Evolutionary conservation across 305 asterid genomes (phyloP).

Genomic region (Fraxinus sp.): DNA sequence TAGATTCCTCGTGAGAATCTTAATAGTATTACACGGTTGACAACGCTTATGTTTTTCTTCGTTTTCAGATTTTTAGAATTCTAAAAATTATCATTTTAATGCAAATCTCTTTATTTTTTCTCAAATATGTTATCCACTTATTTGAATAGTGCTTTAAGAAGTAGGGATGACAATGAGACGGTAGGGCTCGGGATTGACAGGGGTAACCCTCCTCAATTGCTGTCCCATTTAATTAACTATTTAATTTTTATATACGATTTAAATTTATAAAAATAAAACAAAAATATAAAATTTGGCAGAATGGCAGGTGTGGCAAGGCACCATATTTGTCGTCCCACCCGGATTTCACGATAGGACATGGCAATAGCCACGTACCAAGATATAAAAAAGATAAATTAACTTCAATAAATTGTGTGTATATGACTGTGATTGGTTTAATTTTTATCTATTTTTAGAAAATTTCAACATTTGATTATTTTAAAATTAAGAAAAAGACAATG

Average conservation of each 20-base stretch:
- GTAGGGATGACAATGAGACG: not conserved
- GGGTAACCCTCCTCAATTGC: not conserved
- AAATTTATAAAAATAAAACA: too few relatives aligned
- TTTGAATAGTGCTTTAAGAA: not conserved
- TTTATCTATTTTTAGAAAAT: too few relatives aligned
- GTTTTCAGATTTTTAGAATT: not conserved
- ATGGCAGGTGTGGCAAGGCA: not conserved
- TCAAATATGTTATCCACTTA: not conserved
- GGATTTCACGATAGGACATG: too few relatives aligned
- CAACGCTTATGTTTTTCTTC: conserved; percentile 24
- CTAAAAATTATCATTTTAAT: not conserved
- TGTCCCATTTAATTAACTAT: not conserved
- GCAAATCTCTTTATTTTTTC: not conserved
- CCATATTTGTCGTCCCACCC: not conserved
- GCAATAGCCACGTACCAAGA: too few relatives aligned
- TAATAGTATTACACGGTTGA: too few relatives aligned
- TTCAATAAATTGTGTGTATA: too few relatives aligned
- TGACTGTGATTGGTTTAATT: too few relatives aligned
- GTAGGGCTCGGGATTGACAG: not conserved
- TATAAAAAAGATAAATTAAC: too few relatives aligned
- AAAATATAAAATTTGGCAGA: too few relatives aligned
- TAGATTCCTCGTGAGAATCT: conserved; percentile 10
- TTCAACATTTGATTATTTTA: too few relatives aligned
- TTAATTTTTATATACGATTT: too few relatives aligned
- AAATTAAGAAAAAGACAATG: too few relatives aligned